Evolutionary conservation across 2,329 filamentous ascomycete species (phyloP), one percentile per base, ranked within the genome.

Genomic region (Trichoderma sp.): DNA sequence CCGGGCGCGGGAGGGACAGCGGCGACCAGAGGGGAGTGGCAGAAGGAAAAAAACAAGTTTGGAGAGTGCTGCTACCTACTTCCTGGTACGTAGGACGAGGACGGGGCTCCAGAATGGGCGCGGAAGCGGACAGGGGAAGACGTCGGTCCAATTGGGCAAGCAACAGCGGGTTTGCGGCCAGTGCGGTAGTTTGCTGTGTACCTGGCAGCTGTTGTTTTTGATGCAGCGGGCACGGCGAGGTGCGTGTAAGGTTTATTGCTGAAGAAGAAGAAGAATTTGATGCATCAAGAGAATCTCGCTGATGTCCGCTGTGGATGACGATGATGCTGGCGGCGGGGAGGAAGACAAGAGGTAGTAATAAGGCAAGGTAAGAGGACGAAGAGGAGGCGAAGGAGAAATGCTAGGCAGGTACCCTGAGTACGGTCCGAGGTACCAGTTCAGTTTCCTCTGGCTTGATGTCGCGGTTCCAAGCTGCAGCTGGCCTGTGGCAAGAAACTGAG

Each of bases 311-410:
- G 28, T 14, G 28, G 30, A 39, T 55, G 34, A 15, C 21, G 57
- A 50, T 61, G 34, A 41, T 19, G 30, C 19, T 51, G 58, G 24
- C 15, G 34, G 43, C 17, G 24, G 47, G 24, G 47, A 28, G 12
- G 47, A 10, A 30, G 21, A 51, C 45, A 39, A 12, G 10, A 14
- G 14, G 3, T 9, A 5, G 2, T 14, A 14, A 9, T 34, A n/a
- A 34, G 10, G 7, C 30, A 3, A 2, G 7, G 30, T 9, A 30
- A 48, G 21, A 50, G 21, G 26, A 58, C 28, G 34, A 61, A 1
- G 58, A 52, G 34, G 58, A 61, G 58, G 47, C 47, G 39, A 52
- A 51, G 26, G 45, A 61, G 58, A 60, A 50, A 43, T 60, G 57
- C 57, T 50, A 10, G 34, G 7, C 9, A 9, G 6, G 34, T 39